Evolutionary conservation across 2,329 filamentous ascomycete genomes (phyloP).

Genomic region (Bipolaris zeicola): DNA sequence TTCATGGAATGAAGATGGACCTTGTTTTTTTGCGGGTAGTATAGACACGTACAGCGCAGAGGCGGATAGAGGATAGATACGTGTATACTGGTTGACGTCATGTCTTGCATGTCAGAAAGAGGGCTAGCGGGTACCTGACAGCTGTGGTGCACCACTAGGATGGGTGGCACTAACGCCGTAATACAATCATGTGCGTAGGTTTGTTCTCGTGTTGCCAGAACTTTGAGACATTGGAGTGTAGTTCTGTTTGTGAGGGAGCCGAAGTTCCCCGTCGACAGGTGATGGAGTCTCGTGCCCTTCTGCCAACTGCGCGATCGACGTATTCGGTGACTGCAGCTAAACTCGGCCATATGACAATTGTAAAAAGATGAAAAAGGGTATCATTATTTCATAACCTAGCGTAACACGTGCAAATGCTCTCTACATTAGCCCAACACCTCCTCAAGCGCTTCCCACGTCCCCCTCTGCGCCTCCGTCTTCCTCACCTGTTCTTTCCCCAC

Average conservation of each 20-base stretch:
- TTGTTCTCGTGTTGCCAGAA: neutral
- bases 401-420: neutral
- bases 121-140: neutral
- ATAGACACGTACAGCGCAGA: no score
- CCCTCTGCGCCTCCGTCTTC: constrained; percentile 36
- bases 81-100: neutral
- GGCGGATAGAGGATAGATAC: neutral
- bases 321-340: neutral
- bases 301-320: neutral
- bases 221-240: no score
- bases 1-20: no score
- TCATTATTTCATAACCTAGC: neutral
- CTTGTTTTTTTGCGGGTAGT: no score
- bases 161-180: neutral
- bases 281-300: neutral
- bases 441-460: constrained; percentile 46
- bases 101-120: neutral
- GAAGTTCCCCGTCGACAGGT: neutral
- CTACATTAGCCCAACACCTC: constrained; percentile 33
- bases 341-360: neutral
- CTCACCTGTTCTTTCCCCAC: constrained; percentile 19
- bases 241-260: no score
- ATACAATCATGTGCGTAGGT: neutral
- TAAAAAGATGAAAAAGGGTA: neutral
- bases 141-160: neutral